These are phyloP conservation scores for Drosera spatulata DNA, from an alignment of 179 eudicot species.

Conservation along the genomic window DNA sequence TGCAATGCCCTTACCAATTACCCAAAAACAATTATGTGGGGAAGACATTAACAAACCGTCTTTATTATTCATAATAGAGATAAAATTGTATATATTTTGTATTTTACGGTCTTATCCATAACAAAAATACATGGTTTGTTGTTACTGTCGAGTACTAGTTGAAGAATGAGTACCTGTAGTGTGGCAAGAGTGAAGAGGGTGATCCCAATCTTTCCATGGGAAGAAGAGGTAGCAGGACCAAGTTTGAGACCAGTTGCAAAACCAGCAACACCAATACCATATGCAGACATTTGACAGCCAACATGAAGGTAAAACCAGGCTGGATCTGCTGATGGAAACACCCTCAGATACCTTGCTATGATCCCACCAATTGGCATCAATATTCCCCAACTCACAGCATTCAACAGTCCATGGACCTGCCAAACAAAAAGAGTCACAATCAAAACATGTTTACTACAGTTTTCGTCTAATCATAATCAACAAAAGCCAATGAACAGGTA, in stretches of 20 bases:
- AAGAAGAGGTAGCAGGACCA: too few species aligned
- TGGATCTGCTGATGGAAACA: background rate
- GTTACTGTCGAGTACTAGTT: background rate
- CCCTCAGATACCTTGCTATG: background rate
- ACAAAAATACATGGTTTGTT: background rate
- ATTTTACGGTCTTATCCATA: background rate
- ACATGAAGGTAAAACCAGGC: background rate
- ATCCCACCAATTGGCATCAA: background rate
- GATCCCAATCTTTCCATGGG: slow-evolving; percentile 7
- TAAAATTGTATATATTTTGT: background rate
- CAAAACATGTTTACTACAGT: too few species aligned
- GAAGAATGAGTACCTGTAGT: background rate
- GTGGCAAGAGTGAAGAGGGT: slow-evolving; percentile 11
- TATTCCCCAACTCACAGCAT: background rate
- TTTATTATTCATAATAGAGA: too few species aligned
- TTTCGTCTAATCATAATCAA: too few species aligned
- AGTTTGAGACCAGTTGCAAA: background rate
- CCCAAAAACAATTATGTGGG: too few species aligned
- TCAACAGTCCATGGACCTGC: background rate
- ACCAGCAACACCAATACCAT: background rate
- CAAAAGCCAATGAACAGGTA: too few species aligned
- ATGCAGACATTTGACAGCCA: background rate
- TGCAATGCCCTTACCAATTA: too few species aligned
- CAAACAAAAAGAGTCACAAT: too few species aligned
- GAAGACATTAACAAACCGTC: too few species aligned